Conservation (phyloP, 306 rosid species). For the Dalbergia oliveri region DNA sequence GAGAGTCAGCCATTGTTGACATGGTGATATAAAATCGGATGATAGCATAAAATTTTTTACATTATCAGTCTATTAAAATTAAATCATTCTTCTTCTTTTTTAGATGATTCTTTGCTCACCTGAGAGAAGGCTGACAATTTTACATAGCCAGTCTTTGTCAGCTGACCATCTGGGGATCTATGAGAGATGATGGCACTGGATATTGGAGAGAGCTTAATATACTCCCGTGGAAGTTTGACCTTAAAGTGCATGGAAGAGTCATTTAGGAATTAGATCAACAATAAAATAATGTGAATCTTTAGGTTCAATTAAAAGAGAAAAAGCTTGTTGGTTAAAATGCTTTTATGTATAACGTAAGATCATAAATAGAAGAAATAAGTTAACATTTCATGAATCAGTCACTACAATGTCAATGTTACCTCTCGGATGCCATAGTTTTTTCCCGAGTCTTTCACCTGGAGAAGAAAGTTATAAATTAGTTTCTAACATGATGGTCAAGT, state of each 20-base stretch:
- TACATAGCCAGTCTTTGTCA: conserved; percentile 87
- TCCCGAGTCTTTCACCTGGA: conserved; percentile 63
- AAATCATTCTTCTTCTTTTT: neutral
- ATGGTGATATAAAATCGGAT: too few species aligned
- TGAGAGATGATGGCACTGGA: conserved; percentile 86
- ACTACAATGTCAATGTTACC: conserved; percentile 58
- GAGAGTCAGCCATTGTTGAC: too few species aligned
- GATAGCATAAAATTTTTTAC: too few species aligned
- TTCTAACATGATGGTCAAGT: neutral
- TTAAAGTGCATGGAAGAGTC: conserved; percentile 48
- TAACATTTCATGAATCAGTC: conserved; percentile 12
- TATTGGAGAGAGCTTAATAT: conserved; percentile 87
- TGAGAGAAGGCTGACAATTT: conserved; percentile 88
- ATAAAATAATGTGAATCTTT: conserved; percentile 1
- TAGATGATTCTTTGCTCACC: conserved; percentile 52
- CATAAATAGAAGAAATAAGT: conserved; percentile 26
- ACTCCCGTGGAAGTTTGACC: conserved; percentile 88
- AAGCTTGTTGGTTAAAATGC: neutral
- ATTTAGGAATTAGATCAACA: conserved; percentile 24
- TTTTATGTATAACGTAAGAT: conserved; percentile 30
- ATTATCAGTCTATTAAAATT: too few species aligned
- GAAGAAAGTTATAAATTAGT: conserved; percentile 48
- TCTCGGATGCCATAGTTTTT: conserved; percentile 62
- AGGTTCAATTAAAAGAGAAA: conserved; percentile 22
- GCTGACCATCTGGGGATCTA: conserved; percentile 70